These are phyloP conservation scores for Clavispora fructus DNA, from an alignment of 805 yeast genomes.

Conservation along the genomic window DNA sequence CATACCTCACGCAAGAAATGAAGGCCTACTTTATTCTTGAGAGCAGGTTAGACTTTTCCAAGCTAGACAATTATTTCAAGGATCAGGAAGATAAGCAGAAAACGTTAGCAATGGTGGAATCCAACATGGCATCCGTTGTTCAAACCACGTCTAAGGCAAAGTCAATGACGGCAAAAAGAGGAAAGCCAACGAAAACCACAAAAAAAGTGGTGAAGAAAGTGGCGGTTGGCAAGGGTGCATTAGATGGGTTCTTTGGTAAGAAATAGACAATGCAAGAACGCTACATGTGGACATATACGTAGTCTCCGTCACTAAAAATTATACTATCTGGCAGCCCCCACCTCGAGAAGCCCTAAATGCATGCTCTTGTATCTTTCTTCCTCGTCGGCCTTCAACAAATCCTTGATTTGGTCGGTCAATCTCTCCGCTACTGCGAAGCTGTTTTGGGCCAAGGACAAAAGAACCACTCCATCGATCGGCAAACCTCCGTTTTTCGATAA, in stretches of 20 bases:
- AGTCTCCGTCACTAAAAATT: background rate
- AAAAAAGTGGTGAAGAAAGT: constrained; percentile 35
- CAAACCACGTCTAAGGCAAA: constrained; percentile 15
- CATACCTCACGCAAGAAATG: constrained; percentile 32
- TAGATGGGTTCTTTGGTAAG: constrained; percentile 61
- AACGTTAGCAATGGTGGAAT: constrained; percentile 21
- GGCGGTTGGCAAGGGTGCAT: constrained; percentile 59
- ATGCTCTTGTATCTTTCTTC: constrained; percentile 35
- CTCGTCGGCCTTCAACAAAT: constrained; percentile 51
- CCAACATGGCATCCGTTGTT: constrained; percentile 20
- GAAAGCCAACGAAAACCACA: constrained; percentile 12
- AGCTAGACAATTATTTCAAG: constrained; percentile 15
- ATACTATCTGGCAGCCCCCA: constrained; percentile 25
- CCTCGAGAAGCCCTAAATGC: constrained; percentile 30
- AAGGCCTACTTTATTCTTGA: constrained; percentile 16
- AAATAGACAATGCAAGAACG: constrained; percentile 12
- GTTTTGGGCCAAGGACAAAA: constrained; percentile 63
- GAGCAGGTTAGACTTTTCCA: constrained; percentile 17
- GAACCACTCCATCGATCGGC: constrained; percentile 65
- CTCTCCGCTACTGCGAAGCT: constrained; percentile 61
- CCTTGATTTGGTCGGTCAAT: constrained; percentile 60
- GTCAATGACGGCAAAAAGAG: constrained; percentile 16
- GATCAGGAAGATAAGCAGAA: constrained; percentile 15
- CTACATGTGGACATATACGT: background rate
- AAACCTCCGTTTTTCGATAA: constrained; percentile 86